phyloP scores from a whole-genome alignment of 1,284 basidiomycete genomes.

The Neotropicomus parvogracilis region DNA sequence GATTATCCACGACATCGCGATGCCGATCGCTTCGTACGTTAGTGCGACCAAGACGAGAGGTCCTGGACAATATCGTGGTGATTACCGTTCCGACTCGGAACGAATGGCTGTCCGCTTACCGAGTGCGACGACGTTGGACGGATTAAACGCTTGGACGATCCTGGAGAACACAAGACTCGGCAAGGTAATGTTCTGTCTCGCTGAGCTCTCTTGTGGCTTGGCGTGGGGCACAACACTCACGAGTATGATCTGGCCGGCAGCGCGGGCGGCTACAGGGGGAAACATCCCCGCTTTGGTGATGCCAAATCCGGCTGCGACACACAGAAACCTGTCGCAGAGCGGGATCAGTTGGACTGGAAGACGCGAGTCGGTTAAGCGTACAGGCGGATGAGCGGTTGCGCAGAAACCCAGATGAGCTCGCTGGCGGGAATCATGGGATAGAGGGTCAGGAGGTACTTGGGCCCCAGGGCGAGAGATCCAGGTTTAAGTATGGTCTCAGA shows the following conservation, averaged over 20 bases:
- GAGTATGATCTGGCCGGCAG: constrained; percentile 57
- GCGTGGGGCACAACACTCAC: constrained; percentile 29
- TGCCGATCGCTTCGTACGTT: constrained; percentile 52
- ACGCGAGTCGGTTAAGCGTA: constrained; percentile 30
- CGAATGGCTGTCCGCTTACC: constrained; percentile 37
- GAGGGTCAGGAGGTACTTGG: background rate
- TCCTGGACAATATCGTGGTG: constrained; percentile 36
- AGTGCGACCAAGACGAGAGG: constrained; percentile 53
- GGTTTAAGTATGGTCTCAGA: background rate
- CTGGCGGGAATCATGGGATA: constrained; percentile 33
- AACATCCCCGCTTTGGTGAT: constrained; percentile 62
- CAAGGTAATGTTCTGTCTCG: constrained; percentile 55
- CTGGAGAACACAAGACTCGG: constrained; percentile 76
- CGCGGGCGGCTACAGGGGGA: constrained; percentile 53
- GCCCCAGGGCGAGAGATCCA: too few relatives aligned
- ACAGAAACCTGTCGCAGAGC: constrained; percentile 43
- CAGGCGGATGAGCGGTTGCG: constrained; percentile 58
- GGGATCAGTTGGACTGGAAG: background rate
- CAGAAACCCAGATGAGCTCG: constrained; percentile 54
- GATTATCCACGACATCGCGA: constrained; percentile 53
- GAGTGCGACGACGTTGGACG: constrained; percentile 60
- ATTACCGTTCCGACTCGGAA: background rate
- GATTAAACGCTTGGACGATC: constrained; percentile 70
- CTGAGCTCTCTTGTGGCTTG: background rate
- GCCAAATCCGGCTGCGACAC: constrained; percentile 51